A percentile compares a stretch with the other conserved stretches of the same genome.
These are phyloP conservation scores for Plantago lanceolata DNA, from an alignment of 305 asterid genomes.

Conservation along the genomic window DNA sequence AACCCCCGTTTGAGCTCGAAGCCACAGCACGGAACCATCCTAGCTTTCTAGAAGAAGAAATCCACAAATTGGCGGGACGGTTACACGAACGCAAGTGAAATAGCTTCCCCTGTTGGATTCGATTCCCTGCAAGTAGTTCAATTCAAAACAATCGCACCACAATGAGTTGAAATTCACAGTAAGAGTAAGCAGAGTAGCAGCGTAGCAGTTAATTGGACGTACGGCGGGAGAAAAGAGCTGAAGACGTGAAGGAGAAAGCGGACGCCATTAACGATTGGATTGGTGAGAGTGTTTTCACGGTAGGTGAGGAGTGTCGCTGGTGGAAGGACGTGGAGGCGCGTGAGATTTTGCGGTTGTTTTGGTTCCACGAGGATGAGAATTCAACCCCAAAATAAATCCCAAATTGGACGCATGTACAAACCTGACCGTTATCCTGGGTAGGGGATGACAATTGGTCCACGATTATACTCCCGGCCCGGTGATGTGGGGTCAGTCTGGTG, in stretches of 20 bases:
- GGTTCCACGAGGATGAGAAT: slow-evolving; percentile 25
- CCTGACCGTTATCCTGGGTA: too few species aligned
- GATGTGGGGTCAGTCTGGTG: too few species aligned
- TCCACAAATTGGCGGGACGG: slow-evolving; percentile 22
- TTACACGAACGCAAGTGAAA: slow-evolving; percentile 23
- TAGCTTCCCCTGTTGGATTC: slow-evolving; percentile 21
- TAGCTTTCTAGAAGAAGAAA: slow-evolving; percentile 23
- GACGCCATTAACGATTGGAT: slow-evolving; percentile 30
- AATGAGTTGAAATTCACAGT: not conserved
- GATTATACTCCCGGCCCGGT: too few species aligned
- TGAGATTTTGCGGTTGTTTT: slow-evolving; percentile 14
- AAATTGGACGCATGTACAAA: too few species aligned
- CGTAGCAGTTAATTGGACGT: slow-evolving; percentile 6
- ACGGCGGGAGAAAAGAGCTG: slow-evolving; percentile 26
- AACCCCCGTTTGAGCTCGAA: slow-evolving; percentile 31
- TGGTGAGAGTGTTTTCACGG: not conserved
- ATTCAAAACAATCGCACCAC: not conserved
- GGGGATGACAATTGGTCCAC: too few species aligned
- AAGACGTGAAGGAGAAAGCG: slow-evolving; percentile 29
- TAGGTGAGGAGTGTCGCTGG: not conserved
- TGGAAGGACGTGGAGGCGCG: not conserved
- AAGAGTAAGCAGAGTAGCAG: not conserved
- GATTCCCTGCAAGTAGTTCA: slow-evolving; percentile 31
- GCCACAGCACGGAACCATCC: slow-evolving; percentile 29
- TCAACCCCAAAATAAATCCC: too few species aligned